Evolutionary conservation across 768 basidiomycete species (phyloP), one percentile per base, ranked within the genome.

Genomic region (Boletus pseudopeckii): DNA sequence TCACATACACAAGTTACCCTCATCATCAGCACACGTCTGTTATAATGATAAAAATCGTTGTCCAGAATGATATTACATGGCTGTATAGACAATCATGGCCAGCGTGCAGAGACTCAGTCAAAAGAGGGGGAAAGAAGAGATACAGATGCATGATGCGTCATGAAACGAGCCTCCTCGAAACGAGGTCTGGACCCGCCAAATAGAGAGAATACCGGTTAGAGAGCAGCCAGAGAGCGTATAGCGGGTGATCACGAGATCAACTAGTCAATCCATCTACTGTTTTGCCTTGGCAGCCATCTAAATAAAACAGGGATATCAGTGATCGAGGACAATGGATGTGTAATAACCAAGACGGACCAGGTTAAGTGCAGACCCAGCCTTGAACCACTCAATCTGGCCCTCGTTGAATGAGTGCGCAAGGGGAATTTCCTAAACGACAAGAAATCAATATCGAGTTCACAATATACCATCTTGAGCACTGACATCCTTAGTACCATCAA

Each of bases 311-410:
- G 4, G 10, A 45, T 61, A 42, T 64, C 40, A 55, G 45, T 11
- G 15, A 15, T 9, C 20, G 3, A 45, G 13, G 6, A 11, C 14
- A 11, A 20, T 11, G 1, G 10, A 5, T 32, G 32, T 14, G 28
- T 22, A 15, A 32, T 20, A 20, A 14, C 20, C 39, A 18, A 75
- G 3, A 77, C 82, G 37, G 61, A 91, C 88, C 74, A 93, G 67
- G 80, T 95, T 94, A 49, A 96, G 83, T 17, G 92, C 92, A 60
- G 90, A 92, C 39, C 96, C 96, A 64, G 93, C 93, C 81, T 94
- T 95, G 86, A 97, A 98, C 95, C 96, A 97, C 63, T 83, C 92
- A 67, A 97, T 95, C 75, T 97, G 95, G 44, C 92, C 92, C 73
- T 92, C 88, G 69, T 98, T 98, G 81, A 97, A 98, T 13, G 92